Conservation (phyloP, 1,139 yeast species). For the Tardiomyces depauwii region DNA sequence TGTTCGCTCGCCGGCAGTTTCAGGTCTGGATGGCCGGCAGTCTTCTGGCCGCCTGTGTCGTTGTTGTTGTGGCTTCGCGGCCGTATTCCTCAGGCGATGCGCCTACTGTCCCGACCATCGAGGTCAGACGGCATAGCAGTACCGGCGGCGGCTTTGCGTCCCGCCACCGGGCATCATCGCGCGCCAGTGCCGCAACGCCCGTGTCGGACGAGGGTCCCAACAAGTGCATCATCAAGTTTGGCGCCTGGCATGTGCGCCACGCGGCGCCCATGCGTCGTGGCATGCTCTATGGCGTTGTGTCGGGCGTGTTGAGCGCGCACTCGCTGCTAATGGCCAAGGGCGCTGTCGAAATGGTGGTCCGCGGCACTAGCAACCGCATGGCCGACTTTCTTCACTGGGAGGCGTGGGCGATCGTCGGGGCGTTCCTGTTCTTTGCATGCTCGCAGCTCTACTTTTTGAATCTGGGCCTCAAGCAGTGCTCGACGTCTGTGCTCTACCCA, state of each 20-base stretch:
- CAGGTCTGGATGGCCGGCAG: constrained; percentile 35
- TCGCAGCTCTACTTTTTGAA: constrained; percentile 66
- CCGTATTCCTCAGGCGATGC: not conserved
- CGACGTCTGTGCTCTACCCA: constrained; percentile 76
- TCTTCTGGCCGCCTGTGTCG: constrained; percentile 16
- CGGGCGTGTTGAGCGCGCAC: constrained; percentile 79
- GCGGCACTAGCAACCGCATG: constrained; percentile 4
- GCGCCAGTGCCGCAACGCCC: constrained; percentile 4
- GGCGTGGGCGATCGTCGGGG: constrained; percentile 39
- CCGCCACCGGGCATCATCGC: not conserved
- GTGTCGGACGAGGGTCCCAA: constrained; percentile 1
- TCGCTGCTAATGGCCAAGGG: constrained; percentile 78
- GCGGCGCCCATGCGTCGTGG: constrained; percentile 30
- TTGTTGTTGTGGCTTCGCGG: constrained; percentile 11
- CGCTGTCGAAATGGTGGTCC: constrained; percentile 45
- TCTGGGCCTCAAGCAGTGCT: constrained; percentile 57
- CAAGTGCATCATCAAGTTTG: not conserved
- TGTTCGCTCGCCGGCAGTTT: constrained; percentile 33
- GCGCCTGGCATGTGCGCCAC: constrained; percentile 1
- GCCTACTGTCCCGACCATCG: not conserved
- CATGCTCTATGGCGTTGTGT: constrained; percentile 50
- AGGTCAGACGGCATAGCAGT: not conserved
- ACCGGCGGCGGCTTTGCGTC: not conserved
- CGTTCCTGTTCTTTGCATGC: constrained; percentile 60
- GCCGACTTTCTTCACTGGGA: constrained; percentile 26